Percentiles rank a stretch among this genome's conserved stretches.
Evolutionary conservation across 1,284 basidiomycete species (phyloP).

Genomic region (Schizophyllum amplum): DNA sequence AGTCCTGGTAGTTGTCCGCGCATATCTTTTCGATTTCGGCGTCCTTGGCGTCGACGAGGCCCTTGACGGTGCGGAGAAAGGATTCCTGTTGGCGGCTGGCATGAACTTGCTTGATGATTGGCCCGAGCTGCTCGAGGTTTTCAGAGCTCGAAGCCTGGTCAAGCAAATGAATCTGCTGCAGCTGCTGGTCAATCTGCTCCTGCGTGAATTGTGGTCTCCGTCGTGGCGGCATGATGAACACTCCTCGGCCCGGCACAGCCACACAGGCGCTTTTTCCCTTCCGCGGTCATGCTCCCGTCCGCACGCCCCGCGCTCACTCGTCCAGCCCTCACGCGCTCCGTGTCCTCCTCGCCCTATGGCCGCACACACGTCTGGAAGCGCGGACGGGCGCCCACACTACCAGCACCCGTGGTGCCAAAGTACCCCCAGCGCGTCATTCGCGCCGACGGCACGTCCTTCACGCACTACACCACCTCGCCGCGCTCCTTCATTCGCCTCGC

Average conservation of each 20-base stretch:
- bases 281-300: background rate
- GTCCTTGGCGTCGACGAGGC: slow-evolving; percentile 90
- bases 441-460: slow-evolving; percentile 82
- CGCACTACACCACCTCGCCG: slow-evolving; percentile 81
- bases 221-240: slow-evolving; percentile 57
- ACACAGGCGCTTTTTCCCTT: background rate
- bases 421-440: slow-evolving; percentile 79
- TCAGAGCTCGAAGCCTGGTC: slow-evolving; percentile 82
- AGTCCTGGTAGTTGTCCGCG: slow-evolving; percentile 95
- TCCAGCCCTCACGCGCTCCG: slow-evolving; percentile 24
- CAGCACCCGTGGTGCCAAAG: slow-evolving; percentile 74
- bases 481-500: slow-evolving; percentile 66
- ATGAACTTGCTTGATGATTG: slow-evolving; percentile 91
- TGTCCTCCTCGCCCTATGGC: slow-evolving; percentile 68
- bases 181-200: slow-evolving; percentile 75
- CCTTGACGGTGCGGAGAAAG: slow-evolving; percentile 82
- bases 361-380: slow-evolving; percentile 71
- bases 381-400: slow-evolving; percentile 48
- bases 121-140: slow-evolving; percentile 88
- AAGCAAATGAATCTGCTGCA: slow-evolving; percentile 81
- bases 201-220: slow-evolving; percentile 67
- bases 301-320: background rate
- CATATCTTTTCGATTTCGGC: slow-evolving; percentile 95
- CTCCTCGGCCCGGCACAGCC: background rate
- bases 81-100: slow-evolving; percentile 85